Conservation (phyloP, 768 basidiomycete species). For the Exidia glandulosa region DNA sequence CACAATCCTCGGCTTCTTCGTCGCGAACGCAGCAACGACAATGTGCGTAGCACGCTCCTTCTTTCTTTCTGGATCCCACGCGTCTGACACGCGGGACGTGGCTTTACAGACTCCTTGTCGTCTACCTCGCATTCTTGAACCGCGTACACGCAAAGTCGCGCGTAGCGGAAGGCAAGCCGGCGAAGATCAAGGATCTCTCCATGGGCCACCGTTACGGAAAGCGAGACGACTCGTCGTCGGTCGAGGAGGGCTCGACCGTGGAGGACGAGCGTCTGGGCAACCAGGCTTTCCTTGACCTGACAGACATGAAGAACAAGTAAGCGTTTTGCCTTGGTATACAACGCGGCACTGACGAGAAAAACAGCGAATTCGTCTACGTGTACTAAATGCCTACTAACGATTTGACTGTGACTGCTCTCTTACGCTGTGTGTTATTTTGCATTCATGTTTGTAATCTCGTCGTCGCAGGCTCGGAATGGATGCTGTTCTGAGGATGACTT, state of each 20-base stretch:
- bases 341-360: background rate
- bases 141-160: slow-evolving; percentile 25
- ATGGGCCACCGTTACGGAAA: slow-evolving; percentile 22
- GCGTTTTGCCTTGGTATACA: background rate
- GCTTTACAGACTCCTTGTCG: slow-evolving; percentile 21
- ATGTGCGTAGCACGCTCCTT: slow-evolving; percentile 16
- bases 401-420: no score
- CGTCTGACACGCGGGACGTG: background rate
- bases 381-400: no score
- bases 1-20: slow-evolving; percentile 29
- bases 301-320: slow-evolving; percentile 22
- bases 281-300: slow-evolving; percentile 28
- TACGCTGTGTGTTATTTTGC: no score
- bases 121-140: slow-evolving; percentile 28
- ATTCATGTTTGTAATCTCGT: no score
- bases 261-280: slow-evolving; percentile 13
- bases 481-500: no score
- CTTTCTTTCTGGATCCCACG: background rate
- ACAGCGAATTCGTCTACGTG: slow-evolving; percentile 4
- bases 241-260: slow-evolving; percentile 6
- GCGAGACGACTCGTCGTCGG: slow-evolving; percentile 7
- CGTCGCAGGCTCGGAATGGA: no score
- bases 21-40: slow-evolving; percentile 22
- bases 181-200: slow-evolving; percentile 25
- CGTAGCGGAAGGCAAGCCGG: slow-evolving; percentile 24